Evolutionary conservation across 192 early-diverging fungal genomes (phyloP).

Genomic region (Allomyces arbusculus): DNA sequence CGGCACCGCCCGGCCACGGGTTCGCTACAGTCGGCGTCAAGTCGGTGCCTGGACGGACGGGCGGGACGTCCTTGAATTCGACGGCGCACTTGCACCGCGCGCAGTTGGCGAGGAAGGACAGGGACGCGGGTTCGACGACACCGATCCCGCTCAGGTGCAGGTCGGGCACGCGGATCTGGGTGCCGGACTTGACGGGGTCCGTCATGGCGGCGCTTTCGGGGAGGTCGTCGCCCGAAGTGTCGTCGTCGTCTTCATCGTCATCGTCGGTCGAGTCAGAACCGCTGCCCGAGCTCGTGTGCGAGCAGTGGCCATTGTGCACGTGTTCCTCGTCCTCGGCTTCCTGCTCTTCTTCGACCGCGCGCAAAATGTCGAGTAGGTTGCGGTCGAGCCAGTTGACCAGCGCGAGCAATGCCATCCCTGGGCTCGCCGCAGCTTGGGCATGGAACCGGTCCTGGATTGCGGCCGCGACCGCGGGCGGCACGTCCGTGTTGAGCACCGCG

Average conservation of each 20-base stretch:
- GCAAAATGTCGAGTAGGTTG: conserved; percentile 12
- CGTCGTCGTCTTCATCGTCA: conserved; percentile 11
- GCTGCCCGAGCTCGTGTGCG: conserved; percentile 11
- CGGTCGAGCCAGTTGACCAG: conserved; percentile 31
- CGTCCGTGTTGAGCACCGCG: neutral
- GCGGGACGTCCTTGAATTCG: conserved; percentile 34
- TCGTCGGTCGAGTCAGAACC: conserved; percentile 3
- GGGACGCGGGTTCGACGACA: conserved; percentile 36
- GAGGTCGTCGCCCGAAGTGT: conserved; percentile 6
- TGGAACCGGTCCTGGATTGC: neutral
- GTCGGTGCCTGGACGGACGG: conserved; percentile 8
- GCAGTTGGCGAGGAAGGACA: conserved; percentile 48
- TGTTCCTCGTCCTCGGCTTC: neutral
- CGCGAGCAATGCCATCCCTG: conserved; percentile 12
- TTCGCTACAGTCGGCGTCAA: neutral
- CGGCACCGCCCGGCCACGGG: conserved; percentile 9
- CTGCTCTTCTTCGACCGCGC: conserved; percentile 1
- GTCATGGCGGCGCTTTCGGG: conserved; percentile 19
- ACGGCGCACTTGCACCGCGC: conserved; percentile 48
- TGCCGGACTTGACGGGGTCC: conserved; percentile 20
- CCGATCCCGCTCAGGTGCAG: conserved; percentile 39
- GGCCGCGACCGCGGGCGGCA: neutral
- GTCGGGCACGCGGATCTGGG: conserved; percentile 46
- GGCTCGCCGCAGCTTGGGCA: neutral
- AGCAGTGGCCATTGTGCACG: conserved; percentile 7